phyloP scores from a whole-genome alignment of 495 filamentous ascomycete species.

The Amphirosellinia nigrospora region DNA sequence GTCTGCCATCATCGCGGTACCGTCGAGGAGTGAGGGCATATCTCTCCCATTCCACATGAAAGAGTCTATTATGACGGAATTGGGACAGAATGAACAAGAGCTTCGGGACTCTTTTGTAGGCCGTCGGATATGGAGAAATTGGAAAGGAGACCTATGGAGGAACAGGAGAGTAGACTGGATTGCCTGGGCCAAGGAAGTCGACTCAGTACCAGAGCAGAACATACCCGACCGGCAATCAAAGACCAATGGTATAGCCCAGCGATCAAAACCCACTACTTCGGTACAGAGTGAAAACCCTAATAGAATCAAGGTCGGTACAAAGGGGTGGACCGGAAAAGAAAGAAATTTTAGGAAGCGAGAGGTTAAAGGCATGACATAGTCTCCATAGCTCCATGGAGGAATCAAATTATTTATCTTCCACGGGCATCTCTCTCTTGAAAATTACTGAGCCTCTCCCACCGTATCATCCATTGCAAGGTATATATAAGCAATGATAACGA shows the following conservation, averaged over 20 bases:
- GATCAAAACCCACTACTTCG: not conserved
- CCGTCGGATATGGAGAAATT: slow-evolving; percentile 86
- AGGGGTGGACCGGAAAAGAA: slow-evolving; percentile 9
- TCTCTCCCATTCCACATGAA: slow-evolving; percentile 60
- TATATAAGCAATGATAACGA: too few species aligned
- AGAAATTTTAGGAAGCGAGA: slow-evolving; percentile 7
- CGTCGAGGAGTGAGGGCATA: slow-evolving; percentile 49
- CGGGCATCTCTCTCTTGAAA: not conserved
- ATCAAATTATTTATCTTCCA: not conserved
- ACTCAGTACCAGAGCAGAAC: slow-evolving; percentile 31
- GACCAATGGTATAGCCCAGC: not conserved
- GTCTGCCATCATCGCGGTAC: slow-evolving; percentile 74
- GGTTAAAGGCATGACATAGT: slow-evolving; percentile 9
- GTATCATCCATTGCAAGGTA: too few species aligned
- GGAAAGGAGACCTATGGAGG: slow-evolving; percentile 83
- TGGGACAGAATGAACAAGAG: slow-evolving; percentile 60
- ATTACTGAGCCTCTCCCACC: too few species aligned
- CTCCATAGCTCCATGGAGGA: not conserved
- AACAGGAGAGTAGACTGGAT: slow-evolving; percentile 73
- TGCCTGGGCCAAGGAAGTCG: slow-evolving; percentile 64
- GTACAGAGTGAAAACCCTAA: slow-evolving; percentile 22
- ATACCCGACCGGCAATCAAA: slow-evolving; percentile 13
- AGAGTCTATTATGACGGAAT: slow-evolving; percentile 54
- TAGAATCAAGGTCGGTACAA: slow-evolving; percentile 5
- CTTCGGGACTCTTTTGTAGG: slow-evolving; percentile 79